These are phyloP conservation scores for Yamadazyma sp. DNA, from an alignment of 805 yeast species.

Conservation along the genomic window DNA sequence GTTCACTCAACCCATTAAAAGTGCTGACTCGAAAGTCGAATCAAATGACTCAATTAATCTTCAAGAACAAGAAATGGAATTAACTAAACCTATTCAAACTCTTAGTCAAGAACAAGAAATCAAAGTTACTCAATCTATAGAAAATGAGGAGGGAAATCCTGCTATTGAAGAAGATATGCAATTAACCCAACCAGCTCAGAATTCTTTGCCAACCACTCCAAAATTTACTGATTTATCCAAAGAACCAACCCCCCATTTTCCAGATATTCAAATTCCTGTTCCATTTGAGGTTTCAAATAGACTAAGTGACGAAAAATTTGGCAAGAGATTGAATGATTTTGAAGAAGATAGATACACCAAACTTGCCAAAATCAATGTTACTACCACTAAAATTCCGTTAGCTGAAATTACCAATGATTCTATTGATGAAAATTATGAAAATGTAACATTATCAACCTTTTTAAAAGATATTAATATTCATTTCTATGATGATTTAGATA, in stretches of 20 bases:
- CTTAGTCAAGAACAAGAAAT: slow-evolving; percentile 7
- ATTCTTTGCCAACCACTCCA: too few relatives aligned
- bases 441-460: slow-evolving; percentile 37
- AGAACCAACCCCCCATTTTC: slow-evolving; percentile 10
- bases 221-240: slow-evolving; percentile 2
- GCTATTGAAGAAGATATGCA: slow-evolving; percentile 11
- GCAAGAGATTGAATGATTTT: slow-evolving; percentile 10
- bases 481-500: slow-evolving; percentile 46
- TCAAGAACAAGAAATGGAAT: slow-evolving; percentile 10
- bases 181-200: slow-evolving; percentile 10
- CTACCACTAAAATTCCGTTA: slow-evolving; percentile 19
- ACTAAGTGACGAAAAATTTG: too few relatives aligned
- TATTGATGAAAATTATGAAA: slow-evolving; percentile 20
- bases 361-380: slow-evolving; percentile 2
- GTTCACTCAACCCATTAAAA: slow-evolving; percentile 7
- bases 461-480: slow-evolving; percentile 38
- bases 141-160: not conserved
- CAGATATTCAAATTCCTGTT: slow-evolving; percentile 13
- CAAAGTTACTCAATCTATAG: slow-evolving; percentile 14
- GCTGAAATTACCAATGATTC: slow-evolving; percentile 3
- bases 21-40: not conserved
- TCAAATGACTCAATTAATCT: not conserved
- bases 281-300: slow-evolving; percentile 10
- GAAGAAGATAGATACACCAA: slow-evolving; percentile 3
- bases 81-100: slow-evolving; percentile 6